Evolutionary conservation across 805 yeast genomes (phyloP).

Genomic region (Starmerella tilneyi): DNA sequence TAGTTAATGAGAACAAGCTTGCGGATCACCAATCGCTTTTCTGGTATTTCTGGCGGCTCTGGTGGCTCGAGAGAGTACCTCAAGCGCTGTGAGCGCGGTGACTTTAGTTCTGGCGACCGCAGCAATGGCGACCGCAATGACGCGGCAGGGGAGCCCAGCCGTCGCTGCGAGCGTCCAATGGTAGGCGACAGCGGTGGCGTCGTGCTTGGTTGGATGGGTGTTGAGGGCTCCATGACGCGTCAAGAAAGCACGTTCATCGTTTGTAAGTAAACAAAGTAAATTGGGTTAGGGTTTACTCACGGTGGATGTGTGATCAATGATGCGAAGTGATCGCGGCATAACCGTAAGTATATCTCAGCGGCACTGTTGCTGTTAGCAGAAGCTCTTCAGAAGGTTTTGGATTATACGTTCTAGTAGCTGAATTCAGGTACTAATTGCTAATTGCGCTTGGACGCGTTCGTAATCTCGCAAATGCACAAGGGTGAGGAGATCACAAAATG

Average conservation of each 20-base stretch:
- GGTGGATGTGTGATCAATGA: neutral
- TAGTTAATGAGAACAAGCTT: conserved; percentile 69
- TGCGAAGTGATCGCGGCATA: too few relatives aligned
- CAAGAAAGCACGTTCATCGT: neutral
- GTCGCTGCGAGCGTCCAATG: neutral
- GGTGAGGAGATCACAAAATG: neutral
- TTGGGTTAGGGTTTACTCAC: neutral
- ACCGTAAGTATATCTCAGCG: too few relatives aligned
- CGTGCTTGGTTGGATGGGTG: conserved; percentile 1
- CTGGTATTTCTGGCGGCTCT: neutral
- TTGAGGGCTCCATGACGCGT: conserved; percentile 14
- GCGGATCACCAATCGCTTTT: conserved; percentile 56
- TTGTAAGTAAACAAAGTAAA: conserved; percentile 1
- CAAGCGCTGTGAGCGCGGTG: conserved; percentile 6
- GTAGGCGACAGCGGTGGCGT: conserved; percentile 13
- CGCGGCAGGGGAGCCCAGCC: conserved; percentile 7
- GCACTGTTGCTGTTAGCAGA: too few relatives aligned
- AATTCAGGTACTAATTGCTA: too few relatives aligned
- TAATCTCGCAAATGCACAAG: too few relatives aligned
- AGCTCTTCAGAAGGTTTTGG: too few relatives aligned
- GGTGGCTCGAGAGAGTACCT: neutral
- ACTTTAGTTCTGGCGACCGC: conserved; percentile 4
- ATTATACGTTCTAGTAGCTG: too few relatives aligned
- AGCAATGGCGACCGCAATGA: conserved; percentile 3
- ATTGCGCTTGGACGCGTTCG: too few relatives aligned